phyloP scores from a whole-genome alignment of 2,329 filamentous ascomycete species.

The Kalaharituber pfeilii region DNA sequence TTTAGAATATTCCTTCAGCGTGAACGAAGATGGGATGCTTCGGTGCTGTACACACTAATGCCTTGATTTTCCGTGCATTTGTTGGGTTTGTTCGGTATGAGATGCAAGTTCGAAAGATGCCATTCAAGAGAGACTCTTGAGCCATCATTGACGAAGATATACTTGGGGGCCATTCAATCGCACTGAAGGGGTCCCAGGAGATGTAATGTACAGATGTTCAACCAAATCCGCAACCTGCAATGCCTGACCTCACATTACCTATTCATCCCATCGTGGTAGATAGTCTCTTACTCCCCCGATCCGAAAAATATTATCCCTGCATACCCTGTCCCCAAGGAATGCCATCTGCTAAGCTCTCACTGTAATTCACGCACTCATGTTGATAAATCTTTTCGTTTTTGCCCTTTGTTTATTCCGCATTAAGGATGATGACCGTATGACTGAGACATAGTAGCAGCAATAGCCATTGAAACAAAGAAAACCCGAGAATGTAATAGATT shows the following conservation, averaged over 20 bases:
- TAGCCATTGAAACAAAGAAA: background rate
- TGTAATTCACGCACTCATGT: constrained; percentile 2
- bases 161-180: no score
- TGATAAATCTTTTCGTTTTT: constrained; percentile 5
- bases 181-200: no score
- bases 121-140: no score
- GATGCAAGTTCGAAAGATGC: no score
- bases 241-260: constrained; percentile 1
- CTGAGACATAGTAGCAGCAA: background rate
- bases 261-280: no score
- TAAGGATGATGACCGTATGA: background rate
- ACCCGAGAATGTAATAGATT: background rate
- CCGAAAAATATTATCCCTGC: no score
- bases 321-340: no score
- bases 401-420: background rate
- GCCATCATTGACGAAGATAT: no score
- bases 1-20: constrained; percentile 29
- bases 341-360: no score
- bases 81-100: no score
- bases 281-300: constrained; percentile 6
- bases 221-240: constrained; percentile 4
- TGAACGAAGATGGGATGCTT: constrained; percentile 30
- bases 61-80: no score
- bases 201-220: background rate
- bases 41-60: constrained; percentile 39